Conservation (phyloP, 148 eudicot species). For the Agrostemma githago region DNA sequence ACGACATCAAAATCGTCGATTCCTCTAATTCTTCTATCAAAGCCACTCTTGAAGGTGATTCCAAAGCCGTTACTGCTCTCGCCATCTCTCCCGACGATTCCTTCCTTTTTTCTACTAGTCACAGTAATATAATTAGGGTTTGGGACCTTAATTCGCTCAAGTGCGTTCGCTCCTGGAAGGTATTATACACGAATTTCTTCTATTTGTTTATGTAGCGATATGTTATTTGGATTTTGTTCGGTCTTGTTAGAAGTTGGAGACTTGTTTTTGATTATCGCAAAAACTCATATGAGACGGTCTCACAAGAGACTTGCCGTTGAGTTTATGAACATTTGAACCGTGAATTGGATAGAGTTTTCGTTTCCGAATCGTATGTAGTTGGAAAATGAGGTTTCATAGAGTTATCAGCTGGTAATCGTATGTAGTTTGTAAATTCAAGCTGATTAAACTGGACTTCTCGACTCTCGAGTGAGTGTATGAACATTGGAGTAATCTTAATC, state of each 20-base stretch:
- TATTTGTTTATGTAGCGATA: not conserved
- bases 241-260: not conserved
- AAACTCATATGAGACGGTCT: not conserved
- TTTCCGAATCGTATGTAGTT: not conserved
- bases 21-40: constrained; percentile 59
- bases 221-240: not conserved
- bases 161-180: constrained; percentile 94
- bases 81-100: constrained; percentile 57
- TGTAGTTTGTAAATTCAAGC: no score
- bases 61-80: constrained; percentile 69
- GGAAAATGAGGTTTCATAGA: not conserved
- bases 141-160: constrained; percentile 78
- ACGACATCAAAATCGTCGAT: constrained; percentile 68
- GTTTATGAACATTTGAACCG: not conserved
- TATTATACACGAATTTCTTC: constrained; percentile 8
- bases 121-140: constrained; percentile 78
- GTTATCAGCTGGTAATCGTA: no score
- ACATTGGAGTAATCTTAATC: not conserved
- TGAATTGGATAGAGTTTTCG: not conserved
- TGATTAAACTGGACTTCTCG: not conserved
- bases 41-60: constrained; percentile 76
- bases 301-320: no score
- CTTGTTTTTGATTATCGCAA: no score
- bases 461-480: not conserved
- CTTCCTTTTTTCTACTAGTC: constrained; percentile 67